Conservation (phyloP, 192 early-diverging fungal species). For the Thamnidium elegans region DNA sequence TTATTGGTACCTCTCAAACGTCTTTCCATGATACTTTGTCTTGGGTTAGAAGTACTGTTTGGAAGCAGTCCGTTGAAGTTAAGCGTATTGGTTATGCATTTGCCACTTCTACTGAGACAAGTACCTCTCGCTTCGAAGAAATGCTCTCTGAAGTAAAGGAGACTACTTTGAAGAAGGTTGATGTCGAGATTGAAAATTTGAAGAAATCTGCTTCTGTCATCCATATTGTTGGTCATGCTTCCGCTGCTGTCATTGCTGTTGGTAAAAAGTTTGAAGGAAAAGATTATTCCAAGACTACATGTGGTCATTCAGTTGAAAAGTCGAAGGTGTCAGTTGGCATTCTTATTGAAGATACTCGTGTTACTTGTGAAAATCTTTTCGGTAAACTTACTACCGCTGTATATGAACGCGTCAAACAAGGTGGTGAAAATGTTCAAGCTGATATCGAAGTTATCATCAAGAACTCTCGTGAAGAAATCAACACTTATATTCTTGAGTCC, state of each 20-base stretch:
- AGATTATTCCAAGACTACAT: constrained; percentile 7
- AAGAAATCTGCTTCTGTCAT: constrained; percentile 7
- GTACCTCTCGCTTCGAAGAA: neutral
- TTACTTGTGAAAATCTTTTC: constrained; percentile 5
- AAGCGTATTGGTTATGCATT: constrained; percentile 6
- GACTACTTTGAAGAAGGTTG: neutral
- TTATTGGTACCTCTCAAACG: neutral
- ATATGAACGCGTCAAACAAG: constrained; percentile 12
- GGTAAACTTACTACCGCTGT: constrained; percentile 2
- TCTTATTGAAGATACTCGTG: constrained; percentile 6
- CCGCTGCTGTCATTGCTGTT: constrained; percentile 8
- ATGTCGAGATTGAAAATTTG: constrained; percentile 9
- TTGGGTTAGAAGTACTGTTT: constrained; percentile 16
- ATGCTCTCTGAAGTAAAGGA: neutral
- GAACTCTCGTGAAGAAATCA: constrained; percentile 6
- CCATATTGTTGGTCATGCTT: neutral
- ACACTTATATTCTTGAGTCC: neutral
- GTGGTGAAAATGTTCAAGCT: constrained; percentile 9
- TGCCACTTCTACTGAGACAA: neutral
- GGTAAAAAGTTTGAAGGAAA: constrained; percentile 5
- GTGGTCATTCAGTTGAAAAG: neutral
- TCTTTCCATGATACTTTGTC: constrained; percentile 11
- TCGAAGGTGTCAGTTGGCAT: constrained; percentile 12
- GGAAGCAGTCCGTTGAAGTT: constrained; percentile 4
- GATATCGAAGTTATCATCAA: constrained; percentile 16